These are phyloP conservation scores for Neopestalotiopsis sp. DNA, from an alignment of 2,329 filamentous ascomycete species.

Conservation along the genomic window DNA sequence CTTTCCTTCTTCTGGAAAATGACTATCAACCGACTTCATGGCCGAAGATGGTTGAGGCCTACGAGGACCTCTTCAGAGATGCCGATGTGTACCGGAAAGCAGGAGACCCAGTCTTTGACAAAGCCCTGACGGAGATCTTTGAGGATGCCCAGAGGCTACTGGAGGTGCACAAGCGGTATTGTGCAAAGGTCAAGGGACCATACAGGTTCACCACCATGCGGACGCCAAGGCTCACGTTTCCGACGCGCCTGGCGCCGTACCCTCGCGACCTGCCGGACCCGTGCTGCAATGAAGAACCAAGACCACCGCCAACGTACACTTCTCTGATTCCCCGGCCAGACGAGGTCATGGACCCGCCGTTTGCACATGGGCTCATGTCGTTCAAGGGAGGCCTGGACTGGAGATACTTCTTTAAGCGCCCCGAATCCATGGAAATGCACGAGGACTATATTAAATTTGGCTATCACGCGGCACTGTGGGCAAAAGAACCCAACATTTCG, in stretches of 20 bases:
- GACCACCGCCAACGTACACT: slow-evolving; percentile 13
- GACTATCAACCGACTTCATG: not conserved
- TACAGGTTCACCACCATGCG: slow-evolving; percentile 29
- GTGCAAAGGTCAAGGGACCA: slow-evolving; percentile 22
- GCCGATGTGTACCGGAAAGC: slow-evolving; percentile 28
- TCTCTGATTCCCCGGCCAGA: slow-evolving; percentile 16
- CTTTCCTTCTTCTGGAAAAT: not conserved
- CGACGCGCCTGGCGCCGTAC: slow-evolving; percentile 30
- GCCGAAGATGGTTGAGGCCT: not conserved
- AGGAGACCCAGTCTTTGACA: slow-evolving; percentile 29
- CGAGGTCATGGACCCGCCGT: not conserved
- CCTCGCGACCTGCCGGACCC: slow-evolving; percentile 26
- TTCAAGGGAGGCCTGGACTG: slow-evolving; percentile 1
- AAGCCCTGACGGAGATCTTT: slow-evolving; percentile 24
- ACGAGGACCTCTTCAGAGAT: slow-evolving; percentile 10
- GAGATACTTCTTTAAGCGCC: not conserved
- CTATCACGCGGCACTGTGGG: not conserved
- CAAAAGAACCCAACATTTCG: not conserved
- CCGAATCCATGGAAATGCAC: not conserved
- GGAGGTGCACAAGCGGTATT: slow-evolving; percentile 25
- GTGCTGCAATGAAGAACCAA: not conserved
- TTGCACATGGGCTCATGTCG: not conserved
- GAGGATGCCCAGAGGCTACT: slow-evolving; percentile 29
- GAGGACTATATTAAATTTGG: not conserved
- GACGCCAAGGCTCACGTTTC: slow-evolving; percentile 21